Base-by-base conservation (phyloP, 805 yeast species). In the Suhomyces faveliae region DNA sequence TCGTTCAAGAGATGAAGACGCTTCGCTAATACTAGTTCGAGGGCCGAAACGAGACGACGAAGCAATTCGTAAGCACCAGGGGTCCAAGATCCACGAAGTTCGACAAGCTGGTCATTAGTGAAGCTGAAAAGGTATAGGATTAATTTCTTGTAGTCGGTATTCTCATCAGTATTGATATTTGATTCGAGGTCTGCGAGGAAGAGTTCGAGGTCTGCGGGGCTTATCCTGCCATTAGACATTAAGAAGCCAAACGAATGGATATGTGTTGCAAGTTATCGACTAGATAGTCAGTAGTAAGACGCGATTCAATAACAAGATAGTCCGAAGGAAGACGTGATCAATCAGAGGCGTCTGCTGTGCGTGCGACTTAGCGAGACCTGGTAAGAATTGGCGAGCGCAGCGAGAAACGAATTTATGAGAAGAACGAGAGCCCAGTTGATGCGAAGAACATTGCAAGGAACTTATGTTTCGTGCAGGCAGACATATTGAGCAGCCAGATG, bases 61-160 rank as follows among this genome's bases (percentile, higher is more conserved):
- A 61, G 51, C 27, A 65, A 52, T 4, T 49, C 47, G 24, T 46
- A 24, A 22, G 51, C 45, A 8, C 46, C 22, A n/a, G 52, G 48
- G 13, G 42, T 12, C 20, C 42, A 17, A 3, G 38, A 48, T 22
- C 9, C 25, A 9, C 13, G 19, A 35, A 43, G 38, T 33, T 46
- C 46, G 3, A 42, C 27, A 9, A 68, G 57, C 40, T 60, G 56
- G 20, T 60, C 62, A 43, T 63, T 54, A 33, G 70, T 55, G 49
- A 70, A 70, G 13, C 63, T 61, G 46, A 70, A 62, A 19, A 73
- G 56, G 49, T 64, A 70, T 7, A 70, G 54, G 15, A 61, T 49
- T 43, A 72, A 53, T 43, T 64, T 66, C 45, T 63, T 67, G 55
- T 70, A 71, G 53, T 73, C 74, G 9, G 71, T 62, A 24, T 47